Evolutionary conservation across 106 monocot species (phyloP), one percentile per base, ranked within the genome.

Genomic region (Amphibolis antarctica): DNA sequence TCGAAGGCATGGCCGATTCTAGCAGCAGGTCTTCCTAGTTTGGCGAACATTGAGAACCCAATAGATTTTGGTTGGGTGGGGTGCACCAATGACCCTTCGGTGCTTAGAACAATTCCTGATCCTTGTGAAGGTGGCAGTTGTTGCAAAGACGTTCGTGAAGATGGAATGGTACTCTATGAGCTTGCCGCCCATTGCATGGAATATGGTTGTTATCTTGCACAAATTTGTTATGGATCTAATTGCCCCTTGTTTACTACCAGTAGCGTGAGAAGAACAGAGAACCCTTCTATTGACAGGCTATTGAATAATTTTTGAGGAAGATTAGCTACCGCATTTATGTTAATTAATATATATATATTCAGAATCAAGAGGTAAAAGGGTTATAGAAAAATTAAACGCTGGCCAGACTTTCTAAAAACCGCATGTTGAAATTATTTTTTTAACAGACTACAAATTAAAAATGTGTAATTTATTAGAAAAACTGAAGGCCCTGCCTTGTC

Each of bases 191-290:
- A 69, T 74, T 79, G 83, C 31, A 51, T 93, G 46, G 46, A 12
- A 10, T 88, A 88, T 62, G 76, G 88, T 42, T 71, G 55, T 46
- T 88, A 80, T 71, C 73, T 93, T 18, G 85, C 78, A 52, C 72
- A 42, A 67, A 77, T 85, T 49, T 88, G 76, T 67, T 83, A 85
- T 64, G 79, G 83, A 22, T 44, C 70, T 22, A n/a, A 68, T n/a
- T 60, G 66, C 69, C 59, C 75, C 62, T 75, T 79, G 53, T 52
- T 65, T 47, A 23, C 56, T 67, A 62, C 61, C 57, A 67, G 59
- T 63, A 42, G 28, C 28, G 25, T 53, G n/a, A 21, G 19, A 0
- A 2, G 29, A 57, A 30, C 22, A 14, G 5, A 5, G 36, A 2
- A 36, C 36, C 36, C 7, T 36, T 7, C 36, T 7, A 36, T 36